Base-by-base conservation (phyloP, 768 basidiomycete genomes). In the Russula abietina region DNA sequence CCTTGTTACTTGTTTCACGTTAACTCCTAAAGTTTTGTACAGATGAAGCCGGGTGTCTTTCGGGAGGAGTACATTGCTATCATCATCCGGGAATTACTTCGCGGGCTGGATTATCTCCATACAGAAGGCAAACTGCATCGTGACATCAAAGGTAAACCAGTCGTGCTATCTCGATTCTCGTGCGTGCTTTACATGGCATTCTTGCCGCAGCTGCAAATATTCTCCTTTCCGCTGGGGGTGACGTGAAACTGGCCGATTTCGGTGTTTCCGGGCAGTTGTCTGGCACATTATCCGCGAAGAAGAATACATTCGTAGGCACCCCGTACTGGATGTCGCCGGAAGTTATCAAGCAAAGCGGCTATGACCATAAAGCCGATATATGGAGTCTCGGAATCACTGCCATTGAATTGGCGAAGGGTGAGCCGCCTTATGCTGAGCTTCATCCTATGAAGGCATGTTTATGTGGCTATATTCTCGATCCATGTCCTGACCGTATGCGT, bases 281-380 rank as follows among this genome's bases (percentile, higher is more conserved):
- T 24, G 93, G 93, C 3, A 95, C 91, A 1, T 77, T 95, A 49
- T 91, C 89, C 12, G 91, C 91, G 22, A 93, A 93, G 83, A 94
- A 98, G 83, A 98, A 99, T 69, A 99, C 96, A 0, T 98, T 95
- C 72, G 96, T 96, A 36, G 93, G 93, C 32, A 95, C 96, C 19
- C 96, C 96, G 3, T 99, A 98, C 72, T 99, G 97, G 97, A 99
- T 99, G 97, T 93, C 93, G 8, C 97, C 97, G 7, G 97, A 99
- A 72, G 95, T 98, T 26, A 99, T 99, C 79, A 98, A 98, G 73
- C 97, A 99, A 76, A 96, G 93, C 60, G 97, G 97, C 4, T 99
- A 99, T 75, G 97, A 98, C 70, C 90, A 95, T 73, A 98, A 98
- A 72, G 97, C 97, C 17, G 97, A 99, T 74, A 98, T 99, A 54